Percentiles rank a stretch among this genome's conserved stretches.
Conservation (phyloP, 331 rosid genomes). For the Acacia concinna region DNA sequence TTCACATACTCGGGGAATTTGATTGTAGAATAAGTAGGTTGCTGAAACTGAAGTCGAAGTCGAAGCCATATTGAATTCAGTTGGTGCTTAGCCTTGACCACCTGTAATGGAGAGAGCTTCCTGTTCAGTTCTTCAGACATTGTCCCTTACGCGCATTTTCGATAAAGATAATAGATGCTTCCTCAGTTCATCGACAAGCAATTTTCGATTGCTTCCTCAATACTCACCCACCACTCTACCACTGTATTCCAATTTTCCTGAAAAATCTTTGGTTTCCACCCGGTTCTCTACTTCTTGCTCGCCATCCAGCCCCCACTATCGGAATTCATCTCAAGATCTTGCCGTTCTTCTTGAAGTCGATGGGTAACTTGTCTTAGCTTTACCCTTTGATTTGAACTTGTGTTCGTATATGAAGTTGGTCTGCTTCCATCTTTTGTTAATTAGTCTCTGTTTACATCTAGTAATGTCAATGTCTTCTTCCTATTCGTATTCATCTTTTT, state of each 20-base stretch:
- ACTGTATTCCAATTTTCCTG: constrained; percentile 18
- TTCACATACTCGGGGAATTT: neutral
- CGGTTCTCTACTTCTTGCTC: constrained; percentile 43
- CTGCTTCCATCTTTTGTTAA: neutral
- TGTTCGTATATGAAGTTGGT: neutral
- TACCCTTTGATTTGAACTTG: neutral
- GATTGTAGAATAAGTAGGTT: neutral
- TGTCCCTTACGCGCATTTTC: constrained; percentile 29
- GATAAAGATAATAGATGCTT: neutral
- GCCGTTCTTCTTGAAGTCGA: constrained; percentile 92
- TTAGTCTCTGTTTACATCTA: neutral
- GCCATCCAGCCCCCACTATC: constrained; percentile 29
- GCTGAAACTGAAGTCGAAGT: neutral
- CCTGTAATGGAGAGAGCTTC: constrained; percentile 47
- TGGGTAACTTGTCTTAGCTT: constrained; percentile 48
- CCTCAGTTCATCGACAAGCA: constrained; percentile 25
- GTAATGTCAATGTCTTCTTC: neutral
- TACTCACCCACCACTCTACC: constrained; percentile 32
- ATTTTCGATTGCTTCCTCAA: constrained; percentile 33
- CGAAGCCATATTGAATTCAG: neutral
- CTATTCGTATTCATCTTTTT: neutral
- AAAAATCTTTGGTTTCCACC: constrained; percentile 41
- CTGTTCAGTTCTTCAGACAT: constrained; percentile 32
- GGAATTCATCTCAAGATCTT: constrained; percentile 46
- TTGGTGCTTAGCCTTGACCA: neutral